phyloP scores from a whole-genome alignment of 2,329 filamentous ascomycete genomes.

The Aspergillus intermedius region DNA sequence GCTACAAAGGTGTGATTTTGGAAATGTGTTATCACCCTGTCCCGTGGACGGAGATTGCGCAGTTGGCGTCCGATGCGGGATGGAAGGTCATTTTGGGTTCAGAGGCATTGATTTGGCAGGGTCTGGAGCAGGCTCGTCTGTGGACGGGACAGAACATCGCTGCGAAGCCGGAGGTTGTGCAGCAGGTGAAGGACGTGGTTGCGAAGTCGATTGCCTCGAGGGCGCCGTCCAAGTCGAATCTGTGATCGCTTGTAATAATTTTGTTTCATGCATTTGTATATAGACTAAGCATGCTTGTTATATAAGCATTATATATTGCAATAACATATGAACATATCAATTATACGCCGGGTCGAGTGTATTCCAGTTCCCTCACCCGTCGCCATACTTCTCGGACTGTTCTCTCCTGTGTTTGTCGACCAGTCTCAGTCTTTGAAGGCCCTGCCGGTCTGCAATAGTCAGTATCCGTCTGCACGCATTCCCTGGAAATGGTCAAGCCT shows the following conservation, averaged over 20 bases:
- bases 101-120: conserved; percentile 71
- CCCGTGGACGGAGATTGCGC: conserved; percentile 61
- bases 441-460: conserved; percentile 53
- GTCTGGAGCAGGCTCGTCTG: conserved; percentile 56
- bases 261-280: conserved; percentile 4
- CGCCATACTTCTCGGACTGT: conserved; percentile 68
- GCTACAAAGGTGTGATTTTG: conserved; percentile 60
- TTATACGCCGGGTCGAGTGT: conserved; percentile 56
- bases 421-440: conserved; percentile 55
- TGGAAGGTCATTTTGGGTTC: conserved; percentile 73
- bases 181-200: conserved; percentile 52
- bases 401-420: conserved; percentile 60
- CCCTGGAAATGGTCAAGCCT: conserved; percentile 10
- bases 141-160: conserved; percentile 60
- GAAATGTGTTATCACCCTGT: conserved; percentile 80
- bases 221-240: conserved; percentile 18
- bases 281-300: not conserved
- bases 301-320: conserved; percentile 3
- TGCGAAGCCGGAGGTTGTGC: conserved; percentile 50
- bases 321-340: not conserved
- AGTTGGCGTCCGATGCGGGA: conserved; percentile 53
- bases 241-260: conserved; percentile 17
- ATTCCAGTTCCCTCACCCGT: conserved; percentile 60
- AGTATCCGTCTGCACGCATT: not conserved
- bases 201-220: conserved; percentile 41